phyloP scores from a whole-genome alignment of 768 basidiomycete genomes.

The Cytidiella melzeri region DNA sequence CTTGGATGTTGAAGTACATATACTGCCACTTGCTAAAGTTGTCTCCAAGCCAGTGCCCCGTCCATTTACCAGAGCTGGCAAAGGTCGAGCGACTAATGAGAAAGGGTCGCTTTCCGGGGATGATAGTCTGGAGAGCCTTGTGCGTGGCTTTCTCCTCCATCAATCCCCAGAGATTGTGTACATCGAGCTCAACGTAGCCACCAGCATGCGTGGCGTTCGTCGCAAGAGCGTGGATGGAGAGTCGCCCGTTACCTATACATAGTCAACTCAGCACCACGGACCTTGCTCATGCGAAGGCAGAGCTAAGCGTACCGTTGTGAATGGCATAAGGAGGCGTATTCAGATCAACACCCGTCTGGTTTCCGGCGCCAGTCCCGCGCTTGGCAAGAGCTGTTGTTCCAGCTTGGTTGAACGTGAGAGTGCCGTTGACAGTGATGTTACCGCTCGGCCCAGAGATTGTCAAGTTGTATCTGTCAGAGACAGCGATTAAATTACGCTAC shows the following conservation, averaged over 20 bases:
- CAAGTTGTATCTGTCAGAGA: slow-evolving; percentile 47
- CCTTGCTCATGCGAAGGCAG: too few relatives aligned
- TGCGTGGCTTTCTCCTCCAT: slow-evolving; percentile 68
- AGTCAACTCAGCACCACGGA: slow-evolving; percentile 1
- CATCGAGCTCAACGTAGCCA: slow-evolving; percentile 58
- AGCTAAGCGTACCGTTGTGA: slow-evolving; percentile 51
- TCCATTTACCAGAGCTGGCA: slow-evolving; percentile 61
- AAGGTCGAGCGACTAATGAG: slow-evolving; percentile 67
- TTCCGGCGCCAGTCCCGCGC: slow-evolving; percentile 47
- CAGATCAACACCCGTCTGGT: slow-evolving; percentile 40
- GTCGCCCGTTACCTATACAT: slow-evolving; percentile 39
- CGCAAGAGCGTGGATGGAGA: slow-evolving; percentile 53
- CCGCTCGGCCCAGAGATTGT: slow-evolving; percentile 62
- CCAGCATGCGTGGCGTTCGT: slow-evolving; percentile 67
- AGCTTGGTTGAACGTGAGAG: slow-evolving; percentile 41
- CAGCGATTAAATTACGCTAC: background rate
- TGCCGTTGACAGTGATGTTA: slow-evolving; percentile 68
- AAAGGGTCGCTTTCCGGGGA: slow-evolving; percentile 61
- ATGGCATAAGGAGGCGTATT: slow-evolving; percentile 63
- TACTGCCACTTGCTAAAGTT: slow-evolving; percentile 74
- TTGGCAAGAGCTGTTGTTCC: slow-evolving; percentile 24
- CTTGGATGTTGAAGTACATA: slow-evolving; percentile 65
- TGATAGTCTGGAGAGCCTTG: slow-evolving; percentile 46
- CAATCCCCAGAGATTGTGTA: slow-evolving; percentile 66
- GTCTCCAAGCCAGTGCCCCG: slow-evolving; percentile 77